Evolutionary conservation across 371 early-diverging fungal genomes (phyloP).

Genomic region (Rhizopus sp.): DNA sequence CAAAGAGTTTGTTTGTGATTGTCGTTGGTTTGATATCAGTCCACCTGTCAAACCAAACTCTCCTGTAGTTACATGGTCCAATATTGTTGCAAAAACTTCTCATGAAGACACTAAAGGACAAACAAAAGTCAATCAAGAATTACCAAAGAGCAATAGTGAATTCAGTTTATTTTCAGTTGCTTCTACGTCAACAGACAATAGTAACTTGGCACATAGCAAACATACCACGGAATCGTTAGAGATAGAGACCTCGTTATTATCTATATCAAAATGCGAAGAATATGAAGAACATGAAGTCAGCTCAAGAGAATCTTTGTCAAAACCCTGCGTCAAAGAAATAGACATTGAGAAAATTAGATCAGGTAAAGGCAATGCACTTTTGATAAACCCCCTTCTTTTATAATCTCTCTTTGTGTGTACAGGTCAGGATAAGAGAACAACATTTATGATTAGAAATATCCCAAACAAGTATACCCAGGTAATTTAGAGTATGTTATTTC

Average conservation of each 20-base stretch:
- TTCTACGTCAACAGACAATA: neutral
- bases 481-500: neutral
- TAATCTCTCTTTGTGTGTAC: neutral
- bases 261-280: neutral
- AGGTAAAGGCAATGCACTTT: neutral
- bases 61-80: neutral
- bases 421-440: constrained; percentile 19
- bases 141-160: neutral
- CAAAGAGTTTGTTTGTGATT: neutral
- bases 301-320: neutral
- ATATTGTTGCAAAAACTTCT: neutral
- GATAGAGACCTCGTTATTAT: neutral
- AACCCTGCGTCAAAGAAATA: neutral
- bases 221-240: neutral
- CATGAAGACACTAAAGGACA: neutral
- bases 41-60: neutral
- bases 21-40: neutral
- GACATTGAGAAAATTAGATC: constrained; percentile 10
- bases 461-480: constrained; percentile 31
- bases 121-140: neutral
- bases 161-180: neutral
- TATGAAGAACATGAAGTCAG: neutral
- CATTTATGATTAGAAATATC: constrained; percentile 30
- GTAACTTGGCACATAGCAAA: neutral
- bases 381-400: neutral